phyloP scores from a whole-genome alignment of 148 eudicot genomes.

The Heliamphora exappendiculata region DNA sequence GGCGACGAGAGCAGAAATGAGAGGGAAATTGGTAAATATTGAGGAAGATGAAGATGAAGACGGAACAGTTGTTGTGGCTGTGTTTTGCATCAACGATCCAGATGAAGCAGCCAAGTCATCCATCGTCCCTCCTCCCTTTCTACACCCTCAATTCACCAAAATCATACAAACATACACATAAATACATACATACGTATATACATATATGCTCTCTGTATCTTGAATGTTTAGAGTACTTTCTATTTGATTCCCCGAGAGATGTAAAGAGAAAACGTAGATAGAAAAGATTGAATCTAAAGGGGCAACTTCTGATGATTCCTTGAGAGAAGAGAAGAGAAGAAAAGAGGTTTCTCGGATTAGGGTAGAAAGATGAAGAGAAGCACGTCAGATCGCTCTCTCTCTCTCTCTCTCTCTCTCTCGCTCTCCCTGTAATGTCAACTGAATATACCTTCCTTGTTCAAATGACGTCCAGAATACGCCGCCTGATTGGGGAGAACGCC shows the following conservation, averaged over 20 bases:
- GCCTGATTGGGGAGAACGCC: neutral
- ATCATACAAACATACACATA: neutral
- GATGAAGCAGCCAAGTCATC: slow-evolving; percentile 15
- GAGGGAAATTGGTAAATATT: slow-evolving; percentile 20
- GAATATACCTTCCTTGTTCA: neutral
- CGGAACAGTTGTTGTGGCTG: neutral
- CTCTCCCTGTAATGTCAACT: neutral
- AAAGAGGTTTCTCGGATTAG: neutral
- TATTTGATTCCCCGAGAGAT: neutral
- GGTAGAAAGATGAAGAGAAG: neutral
- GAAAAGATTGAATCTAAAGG: neutral
- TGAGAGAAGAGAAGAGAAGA: neutral
- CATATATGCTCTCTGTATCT: neutral
- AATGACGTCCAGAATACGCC: neutral
- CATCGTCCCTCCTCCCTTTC: slow-evolving; percentile 7
- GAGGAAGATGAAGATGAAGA: slow-evolving; percentile 12
- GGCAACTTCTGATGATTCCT: neutral
- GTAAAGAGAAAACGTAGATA: neutral
- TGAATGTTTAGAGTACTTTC: neutral
- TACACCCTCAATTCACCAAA: neutral
- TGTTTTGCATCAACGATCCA: slow-evolving; percentile 6
- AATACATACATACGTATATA: neutral
- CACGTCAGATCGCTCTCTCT: neutral
- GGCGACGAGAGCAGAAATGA: slow-evolving; percentile 26
- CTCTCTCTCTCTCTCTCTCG: neutral